Base-by-base conservation (phyloP, 139 green algal genomes). In the Gonium pectorale region DNA sequence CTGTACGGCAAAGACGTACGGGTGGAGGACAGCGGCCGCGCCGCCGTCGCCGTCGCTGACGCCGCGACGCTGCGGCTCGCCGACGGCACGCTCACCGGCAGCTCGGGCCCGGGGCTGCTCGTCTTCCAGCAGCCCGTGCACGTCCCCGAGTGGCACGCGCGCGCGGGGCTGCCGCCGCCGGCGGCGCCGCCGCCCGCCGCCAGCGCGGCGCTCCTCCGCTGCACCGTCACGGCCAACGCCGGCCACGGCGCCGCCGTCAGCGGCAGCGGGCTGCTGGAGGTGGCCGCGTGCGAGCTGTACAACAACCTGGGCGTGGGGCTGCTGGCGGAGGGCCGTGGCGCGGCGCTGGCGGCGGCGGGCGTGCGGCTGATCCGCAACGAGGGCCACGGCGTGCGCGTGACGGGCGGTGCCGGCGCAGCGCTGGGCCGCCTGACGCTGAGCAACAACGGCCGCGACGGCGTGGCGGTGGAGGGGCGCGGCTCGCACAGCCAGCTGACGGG, bases 371-470 rank as follows among this genome's bases (percentile, higher is more conserved):
- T 84, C 19, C 31, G 44, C 62, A 84, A 84, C 43, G 78, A 84
- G 43, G 33, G 6, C 3, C 62, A 74, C 9, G 78, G 78, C 31
- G 22, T 84, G 24, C 46, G 46, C 9, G 22, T 56, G n/a, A 26
- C 35, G 44, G 62, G 17, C 13, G 63, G 62, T 63, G 78, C 63
- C 2, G 33, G 15, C 2, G 33, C 27, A 19, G 31, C 37, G 33
- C 19, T 84, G 44, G 21, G 8, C 8, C 19, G 33, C 13, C 51
- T 33, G 44, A 41, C 6, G 33, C 0, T n/a, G 38, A 67, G 51
- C 44, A 22, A 35, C 54, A 86, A 79, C 80, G 38, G 80, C 54
- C 67, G 80, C 13, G 80, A 86, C 56, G 80, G 80, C 22, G 19
- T 86, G 40, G 27, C 80, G 37, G 38, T 79, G 52, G 80, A 84